These are phyloP conservation scores for Boeremia lycopersici DNA, from an alignment of 2,329 filamentous ascomycete genomes.

Conservation along the genomic window DNA sequence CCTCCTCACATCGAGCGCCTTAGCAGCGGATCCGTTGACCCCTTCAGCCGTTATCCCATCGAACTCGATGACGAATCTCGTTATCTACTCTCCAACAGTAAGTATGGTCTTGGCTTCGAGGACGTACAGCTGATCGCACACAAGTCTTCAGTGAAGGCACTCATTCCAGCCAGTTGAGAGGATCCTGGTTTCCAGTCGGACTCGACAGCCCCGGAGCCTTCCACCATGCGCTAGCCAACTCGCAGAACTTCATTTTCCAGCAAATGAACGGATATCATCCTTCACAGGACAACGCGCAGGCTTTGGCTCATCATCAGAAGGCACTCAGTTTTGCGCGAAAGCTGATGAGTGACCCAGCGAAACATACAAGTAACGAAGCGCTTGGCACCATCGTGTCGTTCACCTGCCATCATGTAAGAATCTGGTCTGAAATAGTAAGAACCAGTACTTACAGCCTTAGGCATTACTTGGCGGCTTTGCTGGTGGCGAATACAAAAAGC, in stretches of 20 bases:
- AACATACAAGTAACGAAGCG: conserved; percentile 30
- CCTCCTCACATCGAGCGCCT: conserved; percentile 24
- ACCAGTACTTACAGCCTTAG: conserved; percentile 14
- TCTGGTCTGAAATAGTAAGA: too few relatives aligned
- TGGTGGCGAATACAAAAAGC: conserved; percentile 28
- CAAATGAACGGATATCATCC: conserved; percentile 26
- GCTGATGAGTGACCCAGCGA: conserved; percentile 27
- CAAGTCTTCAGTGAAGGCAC: conserved; percentile 33
- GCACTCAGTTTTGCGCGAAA: conserved; percentile 26
- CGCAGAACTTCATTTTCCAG: conserved; percentile 34
- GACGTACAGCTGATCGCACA: conserved; percentile 14
- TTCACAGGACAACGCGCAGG: conserved; percentile 27
- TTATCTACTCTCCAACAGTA: conserved; percentile 34
- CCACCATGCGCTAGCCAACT: conserved; percentile 35
- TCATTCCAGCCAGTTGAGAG: conserved; percentile 32
- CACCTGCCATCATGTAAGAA: conserved; percentile 37
- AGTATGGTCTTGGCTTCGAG: neutral
- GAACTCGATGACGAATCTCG: conserved; percentile 31
- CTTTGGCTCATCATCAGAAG: conserved; percentile 30
- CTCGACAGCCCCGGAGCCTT: conserved; percentile 30
- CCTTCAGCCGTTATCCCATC: conserved; percentile 35
- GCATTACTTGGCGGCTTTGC: conserved; percentile 28
- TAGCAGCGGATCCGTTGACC: conserved; percentile 31
- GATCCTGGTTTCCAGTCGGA: conserved; percentile 36
- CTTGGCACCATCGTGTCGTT: conserved; percentile 30